phyloP scores from a whole-genome alignment of 768 basidiomycete genomes.

The Boletus sensibilis region DNA sequence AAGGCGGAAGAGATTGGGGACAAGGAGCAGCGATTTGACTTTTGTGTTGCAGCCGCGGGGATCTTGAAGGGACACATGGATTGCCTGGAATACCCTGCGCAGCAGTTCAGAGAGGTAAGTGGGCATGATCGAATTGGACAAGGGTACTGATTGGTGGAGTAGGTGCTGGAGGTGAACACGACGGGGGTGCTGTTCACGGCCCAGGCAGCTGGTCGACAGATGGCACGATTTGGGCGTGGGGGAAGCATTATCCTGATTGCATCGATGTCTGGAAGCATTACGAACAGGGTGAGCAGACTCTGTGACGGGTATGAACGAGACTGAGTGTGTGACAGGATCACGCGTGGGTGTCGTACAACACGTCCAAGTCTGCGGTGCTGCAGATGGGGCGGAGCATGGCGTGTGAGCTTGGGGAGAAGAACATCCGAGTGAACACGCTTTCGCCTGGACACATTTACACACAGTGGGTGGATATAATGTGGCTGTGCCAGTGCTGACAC shows the following conservation, averaged over 20 bases:
- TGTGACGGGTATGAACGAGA: background rate
- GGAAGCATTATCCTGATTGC: conserved; percentile 62
- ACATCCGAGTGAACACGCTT: conserved; percentile 72
- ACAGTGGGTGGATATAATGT: conserved; percentile 41
- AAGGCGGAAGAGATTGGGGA: conserved; percentile 59
- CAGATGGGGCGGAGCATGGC: conserved; percentile 85
- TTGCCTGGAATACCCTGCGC: conserved; percentile 63
- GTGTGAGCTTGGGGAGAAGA: conserved; percentile 65
- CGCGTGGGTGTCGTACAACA: conserved; percentile 75
- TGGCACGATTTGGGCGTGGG: conserved; percentile 45
- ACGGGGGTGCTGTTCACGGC: conserved; percentile 61
- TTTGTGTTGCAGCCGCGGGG: conserved; percentile 78
- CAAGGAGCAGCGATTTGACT: conserved; percentile 68
- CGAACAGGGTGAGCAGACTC: conserved; percentile 54
- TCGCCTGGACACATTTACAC: conserved; percentile 80
- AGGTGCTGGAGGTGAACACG: conserved; percentile 68
- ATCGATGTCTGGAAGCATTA: conserved; percentile 65
- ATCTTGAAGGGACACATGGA: conserved; percentile 58
- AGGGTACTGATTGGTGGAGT: background rate
- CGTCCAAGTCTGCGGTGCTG: conserved; percentile 73
- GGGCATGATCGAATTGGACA: too few relatives aligned
- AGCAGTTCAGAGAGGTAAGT: conserved; percentile 62
- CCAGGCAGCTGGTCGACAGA: conserved; percentile 58
- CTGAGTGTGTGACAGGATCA: conserved; percentile 49
- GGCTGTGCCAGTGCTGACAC: conserved; percentile 4